These are phyloP conservation scores for Amborella trichopoda DNA, from an alignment of 164 flowering plant species.

Conservation along the genomic window DNA sequence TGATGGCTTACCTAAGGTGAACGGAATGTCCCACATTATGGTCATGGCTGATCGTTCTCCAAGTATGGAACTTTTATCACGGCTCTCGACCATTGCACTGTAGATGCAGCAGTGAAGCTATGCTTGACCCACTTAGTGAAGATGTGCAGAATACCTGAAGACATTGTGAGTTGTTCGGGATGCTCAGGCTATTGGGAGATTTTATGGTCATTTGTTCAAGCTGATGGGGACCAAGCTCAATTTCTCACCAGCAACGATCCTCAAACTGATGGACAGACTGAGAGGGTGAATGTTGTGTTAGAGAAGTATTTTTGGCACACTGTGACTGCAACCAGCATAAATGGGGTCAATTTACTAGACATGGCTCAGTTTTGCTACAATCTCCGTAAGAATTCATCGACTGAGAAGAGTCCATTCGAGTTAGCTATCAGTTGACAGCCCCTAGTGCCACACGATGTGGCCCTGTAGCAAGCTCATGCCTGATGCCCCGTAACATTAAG, in stretches of 20 bases:
- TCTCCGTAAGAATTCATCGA: neutral
- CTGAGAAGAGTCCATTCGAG: neutral
- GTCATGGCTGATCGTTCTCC: neutral
- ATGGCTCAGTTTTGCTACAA: neutral
- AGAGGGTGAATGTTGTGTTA: neutral
- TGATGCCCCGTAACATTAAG: neutral
- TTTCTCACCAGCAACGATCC: neutral
- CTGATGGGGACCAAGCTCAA: neutral
- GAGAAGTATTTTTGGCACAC: neutral
- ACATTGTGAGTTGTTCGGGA: too few species aligned
- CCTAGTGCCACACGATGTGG: neutral
- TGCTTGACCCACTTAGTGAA: too few species aligned
- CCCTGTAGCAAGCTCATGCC: neutral
- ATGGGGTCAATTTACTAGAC: neutral
- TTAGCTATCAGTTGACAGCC: neutral
- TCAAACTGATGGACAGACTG: neutral
- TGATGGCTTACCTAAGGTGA: neutral
- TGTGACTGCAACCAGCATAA: neutral
- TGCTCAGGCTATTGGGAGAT: too few species aligned
- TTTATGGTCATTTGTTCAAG: too few species aligned
- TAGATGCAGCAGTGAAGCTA: too few species aligned
- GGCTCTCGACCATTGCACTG: neutral
- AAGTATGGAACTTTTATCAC: neutral
- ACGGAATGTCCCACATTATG: neutral
- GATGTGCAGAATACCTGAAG: too few species aligned